Base-by-base conservation (phyloP, 106 monocot genomes). In the Apostasia ramifera region DNA sequence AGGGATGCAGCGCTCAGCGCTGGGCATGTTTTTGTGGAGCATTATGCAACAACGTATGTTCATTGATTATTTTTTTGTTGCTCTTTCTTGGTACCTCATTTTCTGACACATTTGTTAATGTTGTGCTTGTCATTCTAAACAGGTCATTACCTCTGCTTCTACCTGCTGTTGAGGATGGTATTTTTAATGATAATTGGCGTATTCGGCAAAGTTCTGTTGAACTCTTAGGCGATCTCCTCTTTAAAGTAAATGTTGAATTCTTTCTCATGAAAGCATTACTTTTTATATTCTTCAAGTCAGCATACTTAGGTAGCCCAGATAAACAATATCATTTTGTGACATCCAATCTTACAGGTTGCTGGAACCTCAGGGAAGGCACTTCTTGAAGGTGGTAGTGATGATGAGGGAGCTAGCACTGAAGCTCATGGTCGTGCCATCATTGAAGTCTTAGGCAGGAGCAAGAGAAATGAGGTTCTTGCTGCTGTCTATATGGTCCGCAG, bases 11-110 rank as follows among this genome's bases (percentile, higher is more conserved):
- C 98, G 55, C 90, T 98, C 45, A 83, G 90, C 80, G 90, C 92
- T 65, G 98, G 98, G n/a, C 97, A 98, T 81, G 85, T 98, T 56
- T 92, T 98, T 85, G 97, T 98, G 53, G 97, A 98, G 70, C 92
- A 98, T 81, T 98, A 98, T 83, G 92, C 97, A 46, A 93, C 83
- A 60, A 87, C 97, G 92, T 97, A 6, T 76, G 81, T 73, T 50
- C 55, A 40, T 47, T 40, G 8, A 53, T 8, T 3, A 59, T 66
- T 45, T 69, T 53, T 12, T 66, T 68, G 58, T 3, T 53, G 3
- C 41, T 56, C 40, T 41, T 58, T 57, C 49, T 77, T 55, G 26
- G 26, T 26, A 26, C 26, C 26, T 26, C 26, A 26, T 67, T 56
- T 7, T 56, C 57, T 80, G 4, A 67, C 44, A n/a, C 42, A 0